Base-by-base conservation (phyloP, 441 rosid species). In the Gossypium gossypioides region DNA sequence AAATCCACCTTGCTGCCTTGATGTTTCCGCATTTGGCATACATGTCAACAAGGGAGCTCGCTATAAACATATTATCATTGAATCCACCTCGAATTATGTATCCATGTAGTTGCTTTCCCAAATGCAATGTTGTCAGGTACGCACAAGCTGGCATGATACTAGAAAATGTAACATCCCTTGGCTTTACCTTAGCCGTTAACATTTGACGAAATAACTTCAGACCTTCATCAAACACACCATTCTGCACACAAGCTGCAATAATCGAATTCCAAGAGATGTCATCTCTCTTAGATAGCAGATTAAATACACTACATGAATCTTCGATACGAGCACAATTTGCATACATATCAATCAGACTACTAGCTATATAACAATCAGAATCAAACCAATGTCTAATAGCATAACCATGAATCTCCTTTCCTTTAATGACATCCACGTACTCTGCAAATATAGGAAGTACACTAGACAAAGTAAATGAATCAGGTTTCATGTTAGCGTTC, bases 331-430 rank as follows among this genome's bases (percentile, higher is more conserved):
- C 69, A 46, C 97, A 87, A 76, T 87, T 89, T 7, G 93, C 92
- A 80, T 91, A 92, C 97, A 89, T 89, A 77, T 86, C 91, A 68
- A 92, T 82, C 80, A 90, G 86, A 74, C 87, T 86, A 79, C 92
- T 88, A 19, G 88, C 88, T 10, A 81, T 76, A 34, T 77, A 85
- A 55, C 78, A 70, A 74, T 84, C 84, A 6, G 34, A 29, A 71
- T 84, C 81, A 74, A 88, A 78, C n/a, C 87, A 80, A 37, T 83
- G 85, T 81, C 98, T 81, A 22, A 91, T 72, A 51, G 81, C 84
- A 79, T 89, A 91, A 50, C 90, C 93, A 72, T 91, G 98, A 78
- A 88, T 86, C 90, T 88, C 97, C 72, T 83, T 91, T 56, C 88
- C 98, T 68, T 80, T 86, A 0, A 0, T 10, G 73, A 83, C 84